Evolutionary conservation across 305 asterid species (phyloP), one percentile per base, ranked within the genome.

Genomic region (Caryopteris hybrid): DNA sequence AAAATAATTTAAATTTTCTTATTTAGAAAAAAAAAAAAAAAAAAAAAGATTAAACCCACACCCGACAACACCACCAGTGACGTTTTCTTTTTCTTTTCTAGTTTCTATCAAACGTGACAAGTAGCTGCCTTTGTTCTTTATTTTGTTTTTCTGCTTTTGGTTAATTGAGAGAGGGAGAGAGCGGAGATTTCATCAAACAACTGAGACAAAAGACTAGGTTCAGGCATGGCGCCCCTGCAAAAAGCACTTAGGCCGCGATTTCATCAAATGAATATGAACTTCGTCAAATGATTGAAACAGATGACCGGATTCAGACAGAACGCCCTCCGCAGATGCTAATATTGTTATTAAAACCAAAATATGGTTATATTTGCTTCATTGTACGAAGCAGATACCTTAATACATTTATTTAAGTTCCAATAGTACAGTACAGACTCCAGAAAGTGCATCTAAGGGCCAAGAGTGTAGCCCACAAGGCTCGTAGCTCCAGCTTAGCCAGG

Each of bases 401-500:
- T 72, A 53, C 34, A 79, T 59, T 79, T 76, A 79, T 75, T 75
- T 10, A 60, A 12, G 36, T 16, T 64, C 73, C 74, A 34, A 42
- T 25, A 25, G 31, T 25, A 4, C 2, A 25, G 47, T 14, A 22
- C 1, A 69, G 31, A 69, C 42, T 50, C 39, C 64, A 29, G 64
- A 57, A 22, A 46, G 61, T n/a, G n/a, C 63, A 43, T 38, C 12
- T 48, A 14, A 14, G 54, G 54, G 64, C 10, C 9, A 36, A 36
- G 48, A 39, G 61, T 16, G 31, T 67, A 54, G 10, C 14, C 13
- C 29, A 12, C 16, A 36, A 51, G 21, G 7, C 54, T 39, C 18
- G 0, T 16, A 6, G 7, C 31, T 61, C 50, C 46, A 55, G 6
- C 56, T 81, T 92, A 87, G 66, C 98, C 96, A n/a, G 98, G 96